Base-by-base conservation (phyloP, 164 flowering plant species). In the Chimonanthus salicifolius region DNA sequence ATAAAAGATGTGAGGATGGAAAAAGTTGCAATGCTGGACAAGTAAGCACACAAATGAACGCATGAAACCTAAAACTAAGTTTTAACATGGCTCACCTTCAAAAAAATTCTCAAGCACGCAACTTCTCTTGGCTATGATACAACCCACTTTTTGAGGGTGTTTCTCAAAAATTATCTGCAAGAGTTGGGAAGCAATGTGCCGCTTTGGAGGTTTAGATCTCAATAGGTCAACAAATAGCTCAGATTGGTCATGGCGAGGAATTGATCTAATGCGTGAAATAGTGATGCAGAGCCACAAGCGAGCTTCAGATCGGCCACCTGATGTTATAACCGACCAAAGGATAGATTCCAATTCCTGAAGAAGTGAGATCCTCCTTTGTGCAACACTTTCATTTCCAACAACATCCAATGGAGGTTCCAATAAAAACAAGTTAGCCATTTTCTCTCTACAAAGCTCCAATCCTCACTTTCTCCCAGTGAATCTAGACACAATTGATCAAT, bases 281-380 rank as follows among this genome's bases (percentile, higher is more conserved):
- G 88, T 75, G 47, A 81, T 85, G 82, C 87, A 87, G 68, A 94
- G 87, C 98, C 98, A 94, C 33, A 92, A 60, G 7, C 97, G 92
- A 76, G 91, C 90, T 83, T 92, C 97, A 2, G 96, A 87, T 67
- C 96, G 90, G n/a, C 89, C 85, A 66, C 83, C 85, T 13, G 86
- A 79, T 15, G 81, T 73, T 47, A 93, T 78, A 70, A 88, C 8
- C 5, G 86, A 82, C 88, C 91, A 80, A n/a, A 94, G 68, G 64
- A 78, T 71, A 8, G 85, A 77, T 77, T 85, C 97, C 81, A 94
- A 74, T 72, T 84, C 76, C 62, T 78, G 74, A 70, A 91, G 75
- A 68, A 83, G 82, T 54, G 87, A 81, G 18, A 80, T 72, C 71
- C 78, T 83, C 58, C 33, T 71, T 73, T 79, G 74, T 11, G 67